Conservation (phyloP, 768 basidiomycete genomes). For the Collybia sp. region DNA sequence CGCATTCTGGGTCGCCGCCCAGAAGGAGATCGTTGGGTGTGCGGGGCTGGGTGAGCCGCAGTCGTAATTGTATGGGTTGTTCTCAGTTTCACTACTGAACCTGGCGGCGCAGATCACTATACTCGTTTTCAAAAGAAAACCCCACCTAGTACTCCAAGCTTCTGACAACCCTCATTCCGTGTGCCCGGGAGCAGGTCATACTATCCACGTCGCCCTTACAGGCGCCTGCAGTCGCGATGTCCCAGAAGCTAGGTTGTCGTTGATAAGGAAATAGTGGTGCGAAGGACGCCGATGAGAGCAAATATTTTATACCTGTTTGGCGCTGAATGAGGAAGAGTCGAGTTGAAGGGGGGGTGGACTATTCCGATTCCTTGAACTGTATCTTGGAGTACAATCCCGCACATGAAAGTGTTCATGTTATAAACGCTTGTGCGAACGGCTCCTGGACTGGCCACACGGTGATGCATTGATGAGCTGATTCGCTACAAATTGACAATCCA, state of each 20-base stretch:
- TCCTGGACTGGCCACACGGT: too few relatives aligned
- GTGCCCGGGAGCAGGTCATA: conserved; percentile 8
- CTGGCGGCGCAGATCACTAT: conserved; percentile 1
- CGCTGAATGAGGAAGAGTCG: too few relatives aligned
- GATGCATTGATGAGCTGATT: too few relatives aligned
- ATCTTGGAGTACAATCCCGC: too few relatives aligned
- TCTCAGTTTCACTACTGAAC: background rate
- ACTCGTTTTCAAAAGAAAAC: background rate
- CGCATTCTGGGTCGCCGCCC: conserved; percentile 17
- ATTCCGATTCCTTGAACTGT: too few relatives aligned
- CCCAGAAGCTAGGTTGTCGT: conserved; percentile 15
- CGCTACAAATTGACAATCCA: too few relatives aligned
- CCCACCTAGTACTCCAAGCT: conserved; percentile 7
- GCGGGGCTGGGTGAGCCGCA: conserved; percentile 13
- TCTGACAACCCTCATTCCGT: conserved; percentile 5
- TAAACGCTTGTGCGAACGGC: too few relatives aligned
- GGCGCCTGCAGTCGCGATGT: conserved; percentile 10
- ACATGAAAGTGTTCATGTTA: too few relatives aligned
- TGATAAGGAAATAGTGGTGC: too few relatives aligned
- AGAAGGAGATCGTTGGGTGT: conserved; percentile 14
- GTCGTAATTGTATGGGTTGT: background rate
- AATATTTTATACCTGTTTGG: too few relatives aligned
- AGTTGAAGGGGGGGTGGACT: too few relatives aligned
- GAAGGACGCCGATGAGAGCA: too few relatives aligned
- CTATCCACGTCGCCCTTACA: conserved; percentile 11